phyloP scores from a whole-genome alignment of 192 early-diverging fungal species.

The Hyaloraphidium curvatum region DNA sequence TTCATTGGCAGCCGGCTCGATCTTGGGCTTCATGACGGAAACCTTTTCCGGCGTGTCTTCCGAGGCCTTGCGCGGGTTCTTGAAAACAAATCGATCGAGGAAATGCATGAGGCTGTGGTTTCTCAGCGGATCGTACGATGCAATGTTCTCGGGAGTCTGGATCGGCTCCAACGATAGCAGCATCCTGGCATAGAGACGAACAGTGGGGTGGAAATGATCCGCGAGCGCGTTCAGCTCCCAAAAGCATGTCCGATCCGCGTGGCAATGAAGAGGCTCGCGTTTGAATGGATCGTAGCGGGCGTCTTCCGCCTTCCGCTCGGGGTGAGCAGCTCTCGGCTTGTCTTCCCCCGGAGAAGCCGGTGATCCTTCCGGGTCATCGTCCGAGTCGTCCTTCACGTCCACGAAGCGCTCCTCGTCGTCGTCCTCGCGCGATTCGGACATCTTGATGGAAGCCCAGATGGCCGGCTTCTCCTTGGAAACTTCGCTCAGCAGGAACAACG shows the following conservation, averaged over 20 bases:
- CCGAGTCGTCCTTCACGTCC: constrained; percentile 34
- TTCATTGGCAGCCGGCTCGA: neutral
- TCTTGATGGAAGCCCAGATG: too few species aligned
- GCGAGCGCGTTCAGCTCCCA: constrained; percentile 72
- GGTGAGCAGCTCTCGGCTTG: constrained; percentile 1
- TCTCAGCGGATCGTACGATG: constrained; percentile 59
- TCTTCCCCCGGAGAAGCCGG: constrained; percentile 1
- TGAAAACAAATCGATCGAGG: constrained; percentile 87
- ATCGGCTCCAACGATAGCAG: constrained; percentile 53
- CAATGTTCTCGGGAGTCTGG: too few species aligned
- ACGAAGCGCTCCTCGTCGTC: constrained; percentile 38
- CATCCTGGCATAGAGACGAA: constrained; percentile 57
- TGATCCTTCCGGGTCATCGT: constrained; percentile 23
- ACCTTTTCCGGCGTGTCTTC: neutral
- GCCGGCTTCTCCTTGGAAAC: too few species aligned
- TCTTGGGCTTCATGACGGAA: constrained; percentile 30
- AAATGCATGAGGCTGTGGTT: constrained; percentile 82
- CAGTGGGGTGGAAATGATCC: constrained; percentile 80
- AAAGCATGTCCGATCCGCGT: constrained; percentile 62
- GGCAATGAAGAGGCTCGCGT: constrained; percentile 66
- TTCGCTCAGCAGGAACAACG: constrained; percentile 63
- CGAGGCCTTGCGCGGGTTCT: constrained; percentile 67
- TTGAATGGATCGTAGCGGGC: constrained; percentile 66
- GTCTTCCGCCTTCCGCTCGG: constrained; percentile 9
- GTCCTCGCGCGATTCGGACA: constrained; percentile 46